Percentiles rank a stretch among this genome's conserved stretches.
Evolutionary conservation across 352 stramenopile species (phyloP).

Genomic region (Lagenidium sp.): DNA sequence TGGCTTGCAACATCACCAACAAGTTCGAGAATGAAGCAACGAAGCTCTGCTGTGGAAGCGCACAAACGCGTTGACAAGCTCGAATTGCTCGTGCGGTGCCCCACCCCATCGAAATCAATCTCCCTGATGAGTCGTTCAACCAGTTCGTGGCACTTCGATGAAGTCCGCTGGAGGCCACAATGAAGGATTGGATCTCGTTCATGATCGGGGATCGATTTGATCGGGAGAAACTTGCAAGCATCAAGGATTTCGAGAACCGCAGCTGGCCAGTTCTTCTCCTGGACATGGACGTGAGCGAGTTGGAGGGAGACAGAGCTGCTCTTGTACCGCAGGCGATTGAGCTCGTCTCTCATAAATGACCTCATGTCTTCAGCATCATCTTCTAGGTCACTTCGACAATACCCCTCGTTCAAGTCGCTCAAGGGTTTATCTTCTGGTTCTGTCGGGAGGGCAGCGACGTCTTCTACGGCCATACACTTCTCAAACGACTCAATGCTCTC

Average conservation of each 20-base stretch:
- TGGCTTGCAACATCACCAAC: conserved; percentile 71
- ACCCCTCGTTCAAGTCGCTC: too few relatives aligned
- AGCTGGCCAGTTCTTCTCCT: conserved; percentile 24
- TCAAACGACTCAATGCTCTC: not conserved
- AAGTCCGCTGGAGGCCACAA: not conserved
- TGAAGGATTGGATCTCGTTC: too few relatives aligned
- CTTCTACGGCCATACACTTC: not conserved
- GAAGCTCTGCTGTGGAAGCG: conserved; percentile 56
- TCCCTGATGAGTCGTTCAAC: not conserved
- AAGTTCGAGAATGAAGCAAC: conserved; percentile 47
- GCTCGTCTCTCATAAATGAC: conserved; percentile 73
- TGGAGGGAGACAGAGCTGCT: conserved; percentile 65
- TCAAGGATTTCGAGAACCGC: too few relatives aligned
- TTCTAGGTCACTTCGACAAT: too few relatives aligned
- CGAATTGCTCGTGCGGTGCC: too few relatives aligned
- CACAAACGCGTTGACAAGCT: too few relatives aligned
- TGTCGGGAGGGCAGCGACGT: not conserved
- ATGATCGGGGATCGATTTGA: too few relatives aligned
- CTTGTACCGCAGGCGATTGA: conserved; percentile 62
- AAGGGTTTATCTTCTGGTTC: conserved; percentile 5
- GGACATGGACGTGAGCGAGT: conserved; percentile 29
- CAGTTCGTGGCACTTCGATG: too few relatives aligned
- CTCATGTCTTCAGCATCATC: conserved; percentile 33
- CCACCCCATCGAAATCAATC: conserved; percentile 64
- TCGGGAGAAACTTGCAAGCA: too few relatives aligned